These are phyloP conservation scores for Crassisporium funariophilum DNA, from an alignment of 768 basidiomycete genomes.

Conservation along the genomic window DNA sequence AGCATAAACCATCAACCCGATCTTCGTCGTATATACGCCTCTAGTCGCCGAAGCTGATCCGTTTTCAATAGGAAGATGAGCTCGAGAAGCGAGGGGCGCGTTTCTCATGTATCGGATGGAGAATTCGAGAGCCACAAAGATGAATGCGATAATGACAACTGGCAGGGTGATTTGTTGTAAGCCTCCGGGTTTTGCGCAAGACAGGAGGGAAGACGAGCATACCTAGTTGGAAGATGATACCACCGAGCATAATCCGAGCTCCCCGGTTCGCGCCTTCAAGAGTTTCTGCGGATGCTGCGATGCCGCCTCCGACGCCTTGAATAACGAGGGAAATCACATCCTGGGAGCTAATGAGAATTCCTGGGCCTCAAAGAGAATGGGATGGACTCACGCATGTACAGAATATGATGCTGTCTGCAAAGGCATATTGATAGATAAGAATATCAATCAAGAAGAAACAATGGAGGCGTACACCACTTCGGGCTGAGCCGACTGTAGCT, in stretches of 20 bases:
- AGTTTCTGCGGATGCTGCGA: conserved; percentile 42
- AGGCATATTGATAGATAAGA: background rate
- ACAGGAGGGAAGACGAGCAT: conserved; percentile 10
- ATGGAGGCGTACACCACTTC: conserved; percentile 36
- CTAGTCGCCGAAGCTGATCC: no score
- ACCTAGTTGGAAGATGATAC: conserved; percentile 63
- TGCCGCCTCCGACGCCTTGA: conserved; percentile 65
- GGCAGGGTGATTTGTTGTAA: background rate
- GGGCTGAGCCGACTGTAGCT: conserved; percentile 52
- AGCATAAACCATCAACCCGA: conserved; percentile 36
- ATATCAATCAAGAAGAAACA: background rate
- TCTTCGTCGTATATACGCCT: conserved; percentile 15
- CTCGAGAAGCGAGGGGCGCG: conserved; percentile 31
- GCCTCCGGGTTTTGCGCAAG: background rate
- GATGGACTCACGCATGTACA: conserved; percentile 32
- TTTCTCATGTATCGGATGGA: conserved; percentile 41
- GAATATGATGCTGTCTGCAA: conserved; percentile 42
- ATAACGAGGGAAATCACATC: conserved; percentile 63
- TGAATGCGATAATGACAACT: conserved; percentile 48
- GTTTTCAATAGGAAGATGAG: conserved; percentile 2
- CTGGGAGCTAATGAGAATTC: conserved; percentile 9
- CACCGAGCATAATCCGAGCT: conserved; percentile 57
- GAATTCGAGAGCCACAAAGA: conserved; percentile 46
- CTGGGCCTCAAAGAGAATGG: background rate
- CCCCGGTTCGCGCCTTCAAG: conserved; percentile 25